Percentiles rank a stretch among this genome's conserved stretches.
Conservation (phyloP, 805 yeast species). For the Candida oleophila region DNA sequence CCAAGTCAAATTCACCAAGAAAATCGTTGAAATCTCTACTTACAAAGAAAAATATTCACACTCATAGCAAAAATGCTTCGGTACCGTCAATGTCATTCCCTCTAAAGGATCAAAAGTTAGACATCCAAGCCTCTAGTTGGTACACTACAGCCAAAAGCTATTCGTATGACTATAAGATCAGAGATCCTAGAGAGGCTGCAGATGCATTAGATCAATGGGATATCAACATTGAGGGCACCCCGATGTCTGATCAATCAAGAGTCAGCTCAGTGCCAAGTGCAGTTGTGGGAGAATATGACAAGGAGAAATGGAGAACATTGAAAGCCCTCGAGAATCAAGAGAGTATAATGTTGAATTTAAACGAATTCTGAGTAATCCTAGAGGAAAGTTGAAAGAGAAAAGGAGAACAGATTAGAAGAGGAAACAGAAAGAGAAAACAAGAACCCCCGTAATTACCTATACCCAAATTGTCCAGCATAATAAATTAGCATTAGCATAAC, state of each 20-base stretch:
- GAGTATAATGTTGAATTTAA: slow-evolving; percentile 1
- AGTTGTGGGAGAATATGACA: slow-evolving; percentile 62
- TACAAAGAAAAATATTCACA: slow-evolving; percentile 1
- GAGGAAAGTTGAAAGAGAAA: neutral
- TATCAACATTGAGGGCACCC: slow-evolving; percentile 26
- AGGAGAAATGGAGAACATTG: slow-evolving; percentile 63
- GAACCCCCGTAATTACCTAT: neutral
- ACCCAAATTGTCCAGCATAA: slow-evolving; percentile 4
- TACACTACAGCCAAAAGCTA: slow-evolving; percentile 1
- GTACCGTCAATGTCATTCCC: slow-evolving; percentile 9
- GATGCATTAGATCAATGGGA: slow-evolving; percentile 23
- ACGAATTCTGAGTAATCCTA: neutral
- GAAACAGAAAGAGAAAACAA: neutral
- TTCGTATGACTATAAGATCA: neutral
- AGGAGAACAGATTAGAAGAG: neutral
- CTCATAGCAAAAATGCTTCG: slow-evolving; percentile 14
- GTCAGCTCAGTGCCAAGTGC: slow-evolving; percentile 52
- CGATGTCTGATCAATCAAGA: slow-evolving; percentile 38
- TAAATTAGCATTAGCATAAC: slow-evolving; percentile 10
- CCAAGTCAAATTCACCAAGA: slow-evolving; percentile 32
- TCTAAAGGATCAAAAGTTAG: neutral
- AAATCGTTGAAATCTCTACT: slow-evolving; percentile 24
- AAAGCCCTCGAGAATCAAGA: slow-evolving; percentile 28
- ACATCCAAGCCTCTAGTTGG: slow-evolving; percentile 1
- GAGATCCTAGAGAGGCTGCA: neutral